Evolutionary conservation across 2,329 filamentous ascomycete species (phyloP).

Genomic region (Colletotrichum lentis): DNA sequence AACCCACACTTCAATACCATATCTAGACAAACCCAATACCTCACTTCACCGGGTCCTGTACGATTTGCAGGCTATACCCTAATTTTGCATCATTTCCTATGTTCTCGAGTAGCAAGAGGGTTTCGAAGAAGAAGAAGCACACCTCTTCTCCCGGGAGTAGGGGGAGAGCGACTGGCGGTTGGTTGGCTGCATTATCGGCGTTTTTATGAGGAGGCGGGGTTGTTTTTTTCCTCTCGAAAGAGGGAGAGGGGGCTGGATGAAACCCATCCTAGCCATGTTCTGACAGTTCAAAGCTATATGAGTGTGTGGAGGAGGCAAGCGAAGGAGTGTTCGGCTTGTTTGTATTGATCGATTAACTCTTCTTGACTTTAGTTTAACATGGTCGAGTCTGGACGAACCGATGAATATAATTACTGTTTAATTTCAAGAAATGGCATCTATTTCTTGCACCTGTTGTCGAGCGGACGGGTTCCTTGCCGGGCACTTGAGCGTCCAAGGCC

Average conservation of each 20-base stretch:
- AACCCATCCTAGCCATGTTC: neutral
- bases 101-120: neutral
- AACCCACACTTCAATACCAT: neutral
- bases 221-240: neutral
- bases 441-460: neutral
- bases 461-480: too few relatives aligned
- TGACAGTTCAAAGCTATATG: neutral
- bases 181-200: constrained; percentile 2
- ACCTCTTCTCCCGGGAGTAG: neutral
- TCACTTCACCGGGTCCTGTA: neutral
- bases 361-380: neutral
- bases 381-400: neutral
- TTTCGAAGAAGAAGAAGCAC: neutral
- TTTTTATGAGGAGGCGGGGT: neutral
- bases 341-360: neutral
- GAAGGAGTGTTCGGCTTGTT: neutral
- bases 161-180: neutral
- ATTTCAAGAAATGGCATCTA: neutral
- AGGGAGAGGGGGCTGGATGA: neutral
- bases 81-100: neutral
- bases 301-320: neutral
- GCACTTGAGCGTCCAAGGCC: too few relatives aligned
- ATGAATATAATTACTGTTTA: neutral
- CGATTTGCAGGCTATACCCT: neutral
- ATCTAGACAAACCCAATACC: neutral